Percentiles rank a stretch among this genome's conserved stretches.
Conservation (phyloP, 2,329 filamentous ascomycete species). For the Colletotrichum sp. region DNA sequence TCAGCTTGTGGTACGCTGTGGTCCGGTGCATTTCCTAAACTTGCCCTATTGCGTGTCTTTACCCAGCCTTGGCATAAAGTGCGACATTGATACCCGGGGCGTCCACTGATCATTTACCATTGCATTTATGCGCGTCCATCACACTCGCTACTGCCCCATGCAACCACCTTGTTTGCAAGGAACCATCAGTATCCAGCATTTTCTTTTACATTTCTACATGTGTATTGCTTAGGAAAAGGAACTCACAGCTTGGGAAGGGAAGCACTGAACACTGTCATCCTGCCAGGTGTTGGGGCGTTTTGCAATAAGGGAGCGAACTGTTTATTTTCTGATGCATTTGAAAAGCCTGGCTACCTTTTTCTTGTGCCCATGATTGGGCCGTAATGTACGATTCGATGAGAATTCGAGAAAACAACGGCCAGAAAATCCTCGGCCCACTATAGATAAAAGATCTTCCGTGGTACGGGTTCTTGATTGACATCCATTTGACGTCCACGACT, state of each 20-base stretch:
- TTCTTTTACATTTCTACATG: background rate
- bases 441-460: background rate
- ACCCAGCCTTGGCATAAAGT: background rate
- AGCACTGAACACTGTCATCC: background rate
- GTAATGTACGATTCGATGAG: slow-evolving; percentile 12
- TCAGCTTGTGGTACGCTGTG: background rate
- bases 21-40: background rate
- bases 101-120: background rate
- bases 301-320: slow-evolving; percentile 7
- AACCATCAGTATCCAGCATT: background rate
- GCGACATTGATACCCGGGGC: slow-evolving; percentile 10
- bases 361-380: background rate
- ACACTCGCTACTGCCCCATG: background rate
- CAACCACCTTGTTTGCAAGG: background rate
- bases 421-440: background rate
- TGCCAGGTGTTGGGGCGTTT: slow-evolving; percentile 14
- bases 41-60: background rate
- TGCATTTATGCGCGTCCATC: background rate
- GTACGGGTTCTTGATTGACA: background rate
- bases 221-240: background rate
- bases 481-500: too few species aligned
- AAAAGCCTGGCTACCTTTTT: background rate
- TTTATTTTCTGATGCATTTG: slow-evolving; percentile 2
- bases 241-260: background rate
- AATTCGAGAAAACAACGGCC: background rate